Conservation (phyloP, 768 basidiomycete genomes). For the Leccinum pellstonianum region DNA sequence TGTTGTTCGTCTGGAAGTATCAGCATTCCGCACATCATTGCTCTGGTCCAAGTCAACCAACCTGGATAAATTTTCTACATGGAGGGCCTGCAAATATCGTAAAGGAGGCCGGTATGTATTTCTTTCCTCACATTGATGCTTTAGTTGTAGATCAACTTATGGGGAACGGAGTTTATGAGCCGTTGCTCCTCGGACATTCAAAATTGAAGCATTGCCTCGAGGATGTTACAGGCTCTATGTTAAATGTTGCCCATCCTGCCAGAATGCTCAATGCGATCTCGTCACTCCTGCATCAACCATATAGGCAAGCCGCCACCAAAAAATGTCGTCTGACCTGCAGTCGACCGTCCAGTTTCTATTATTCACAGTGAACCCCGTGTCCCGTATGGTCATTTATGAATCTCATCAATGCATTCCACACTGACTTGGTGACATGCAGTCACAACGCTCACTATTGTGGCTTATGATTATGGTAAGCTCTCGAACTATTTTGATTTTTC, state of each 20-base stretch:
- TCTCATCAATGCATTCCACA: neutral
- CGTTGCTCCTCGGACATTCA: neutral
- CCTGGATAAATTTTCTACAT: no score
- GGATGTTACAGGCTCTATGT: neutral
- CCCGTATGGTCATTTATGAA: neutral
- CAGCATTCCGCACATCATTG: neutral
- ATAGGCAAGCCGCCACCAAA: neutral
- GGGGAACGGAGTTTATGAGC: neutral
- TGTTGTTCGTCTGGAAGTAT: neutral
- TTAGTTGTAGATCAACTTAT: neutral
- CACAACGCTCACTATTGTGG: neutral
- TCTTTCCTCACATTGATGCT: neutral
- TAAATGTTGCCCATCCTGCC: neutral
- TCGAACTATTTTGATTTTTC: neutral
- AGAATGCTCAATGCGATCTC: neutral
- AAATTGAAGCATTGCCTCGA: neutral
- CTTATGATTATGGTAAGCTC: neutral
- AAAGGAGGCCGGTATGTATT: neutral
- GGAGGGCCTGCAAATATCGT: no score
- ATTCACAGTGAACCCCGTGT: neutral
- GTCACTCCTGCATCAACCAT: neutral
- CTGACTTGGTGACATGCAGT: neutral
- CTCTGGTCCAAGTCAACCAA: neutral
- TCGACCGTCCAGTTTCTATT: neutral
- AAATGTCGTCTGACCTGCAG: neutral